Percentiles rank a stretch among this genome's conserved stretches.
These are phyloP conservation scores for Triticum monococcum DNA, from an alignment of 176 grass and related monocot genomes.

Conservation along the genomic window DNA sequence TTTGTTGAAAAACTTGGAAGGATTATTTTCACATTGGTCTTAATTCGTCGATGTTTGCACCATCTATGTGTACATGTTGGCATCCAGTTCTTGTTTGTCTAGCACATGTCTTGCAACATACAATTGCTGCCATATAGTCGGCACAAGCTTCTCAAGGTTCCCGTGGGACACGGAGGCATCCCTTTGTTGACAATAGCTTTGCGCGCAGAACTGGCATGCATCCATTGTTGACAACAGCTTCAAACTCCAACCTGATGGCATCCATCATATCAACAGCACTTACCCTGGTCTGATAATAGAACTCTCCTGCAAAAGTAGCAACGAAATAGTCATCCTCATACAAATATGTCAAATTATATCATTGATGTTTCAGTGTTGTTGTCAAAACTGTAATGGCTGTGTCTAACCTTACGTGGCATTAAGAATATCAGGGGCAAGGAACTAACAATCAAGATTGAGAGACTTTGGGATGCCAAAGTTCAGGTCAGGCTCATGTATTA, in stretches of 20 bases:
- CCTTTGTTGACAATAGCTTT: neutral
- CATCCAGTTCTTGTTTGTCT: neutral
- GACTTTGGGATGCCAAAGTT: too few species aligned
- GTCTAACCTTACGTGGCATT: too few species aligned
- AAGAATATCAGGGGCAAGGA: too few species aligned
- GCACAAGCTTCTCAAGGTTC: neutral
- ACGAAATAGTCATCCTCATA: too few species aligned
- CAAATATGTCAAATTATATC: too few species aligned
- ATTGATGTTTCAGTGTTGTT: too few species aligned
- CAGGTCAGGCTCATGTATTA: too few species aligned
- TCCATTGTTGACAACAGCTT: neutral
- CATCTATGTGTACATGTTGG: neutral
- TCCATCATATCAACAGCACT: neutral
- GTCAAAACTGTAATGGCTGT: too few species aligned
- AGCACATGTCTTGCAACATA: neutral
- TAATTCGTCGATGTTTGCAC: neutral
- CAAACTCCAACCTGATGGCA: neutral
- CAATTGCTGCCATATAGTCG: neutral
- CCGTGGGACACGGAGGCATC: neutral
- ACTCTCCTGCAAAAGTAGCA: too few species aligned
- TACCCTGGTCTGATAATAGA: too few species aligned
- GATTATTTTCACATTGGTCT: neutral
- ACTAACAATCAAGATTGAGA: too few species aligned
- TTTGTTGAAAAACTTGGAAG: too few species aligned
- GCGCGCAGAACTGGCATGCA: neutral